Base-by-base conservation (phyloP, 1,139 yeast species). In the Saccharomyces pastorianus region DNA sequence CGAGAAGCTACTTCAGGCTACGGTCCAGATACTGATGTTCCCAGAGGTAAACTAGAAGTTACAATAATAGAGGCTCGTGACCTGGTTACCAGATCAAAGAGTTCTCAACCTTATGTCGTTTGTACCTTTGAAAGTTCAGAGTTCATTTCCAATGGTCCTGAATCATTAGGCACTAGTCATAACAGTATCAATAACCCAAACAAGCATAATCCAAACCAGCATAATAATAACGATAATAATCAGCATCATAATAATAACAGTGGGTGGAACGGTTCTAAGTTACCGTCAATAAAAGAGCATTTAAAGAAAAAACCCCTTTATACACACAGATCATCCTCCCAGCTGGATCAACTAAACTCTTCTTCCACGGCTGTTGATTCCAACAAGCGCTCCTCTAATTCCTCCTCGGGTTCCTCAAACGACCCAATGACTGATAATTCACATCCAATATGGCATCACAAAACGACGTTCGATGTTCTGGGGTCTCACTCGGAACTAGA, bases 51-150 rank as follows among this genome's bases (percentile, higher is more conserved):
- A 68, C 77, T 93, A 53, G 82, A 83, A 64, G 90, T 93, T 50
- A 81, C 82, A 49, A 89, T 93, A 60, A 75, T 86, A 46, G 93
- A 88, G 68, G 97, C 96, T 2, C 79, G 78, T 56, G 84, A 82
- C 61, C 75, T 90, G 58, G 73, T 78, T 48, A 80, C 84, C 31
- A 74, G 76, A 53, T 72, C 81, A 2, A 74, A 78, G 11, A 71
- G 70, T 59, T 78, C 89, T 6, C 85, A 82, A 63, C 96, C 96
- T 2, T 91, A 91, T 69, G 96, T 88, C 27, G 96, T 91, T 34
- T 88, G 96, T 70, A 88, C 96, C 1, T 91, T 88, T 73, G 96
- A 90, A 68, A 85, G 95, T 58, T 85, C 96, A 1, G 98, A 91
- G 72, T 88, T 85, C 61, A 90, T 91, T 57, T 84, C 96, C 28